A percentile compares a stretch with the other conserved stretches of the same genome.
These are phyloP conservation scores for Sclerotinia spermophila DNA, from an alignment of 2,329 filamentous ascomycete species.

Conservation along the genomic window DNA sequence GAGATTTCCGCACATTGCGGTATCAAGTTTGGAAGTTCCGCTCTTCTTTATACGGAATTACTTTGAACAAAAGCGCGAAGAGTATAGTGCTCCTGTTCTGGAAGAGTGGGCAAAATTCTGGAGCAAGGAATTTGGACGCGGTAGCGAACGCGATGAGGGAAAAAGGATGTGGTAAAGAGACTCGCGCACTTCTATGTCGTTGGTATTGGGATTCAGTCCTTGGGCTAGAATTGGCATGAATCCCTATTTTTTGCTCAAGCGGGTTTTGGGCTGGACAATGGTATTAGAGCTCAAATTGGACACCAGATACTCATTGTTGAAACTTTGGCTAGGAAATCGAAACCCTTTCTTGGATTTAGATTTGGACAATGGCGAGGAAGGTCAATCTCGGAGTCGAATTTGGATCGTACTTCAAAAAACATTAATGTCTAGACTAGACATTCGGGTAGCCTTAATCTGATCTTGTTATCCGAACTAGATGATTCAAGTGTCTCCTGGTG, in stretches of 20 bases:
- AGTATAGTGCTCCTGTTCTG: too few relatives aligned
- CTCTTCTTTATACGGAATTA: too few relatives aligned
- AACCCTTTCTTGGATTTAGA: neutral
- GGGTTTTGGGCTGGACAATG: neutral
- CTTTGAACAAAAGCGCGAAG: too few relatives aligned
- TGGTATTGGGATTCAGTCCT: neutral
- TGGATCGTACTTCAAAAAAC: too few relatives aligned
- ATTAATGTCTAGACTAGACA: accelerated
- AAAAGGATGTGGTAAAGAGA: too few relatives aligned
- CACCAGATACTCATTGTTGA: neutral
- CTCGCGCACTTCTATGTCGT: neutral
- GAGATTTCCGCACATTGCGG: too few relatives aligned
- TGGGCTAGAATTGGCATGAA: neutral
- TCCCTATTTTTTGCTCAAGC: neutral
- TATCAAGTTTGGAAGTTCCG: too few relatives aligned
- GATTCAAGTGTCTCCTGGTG: neutral
- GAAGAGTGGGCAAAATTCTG: too few relatives aligned
- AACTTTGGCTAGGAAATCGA: accelerated
- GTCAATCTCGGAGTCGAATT: neutral
- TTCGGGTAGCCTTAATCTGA: neutral
- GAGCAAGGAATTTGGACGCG: too few relatives aligned
- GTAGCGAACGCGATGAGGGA: too few relatives aligned
- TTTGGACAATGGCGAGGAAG: neutral
- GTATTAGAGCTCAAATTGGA: neutral
- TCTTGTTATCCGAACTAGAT: neutral